Evolutionary conservation across 108 stramenopile genomes (phyloP).

Genomic region (Fistulifera pelliculosa): DNA sequence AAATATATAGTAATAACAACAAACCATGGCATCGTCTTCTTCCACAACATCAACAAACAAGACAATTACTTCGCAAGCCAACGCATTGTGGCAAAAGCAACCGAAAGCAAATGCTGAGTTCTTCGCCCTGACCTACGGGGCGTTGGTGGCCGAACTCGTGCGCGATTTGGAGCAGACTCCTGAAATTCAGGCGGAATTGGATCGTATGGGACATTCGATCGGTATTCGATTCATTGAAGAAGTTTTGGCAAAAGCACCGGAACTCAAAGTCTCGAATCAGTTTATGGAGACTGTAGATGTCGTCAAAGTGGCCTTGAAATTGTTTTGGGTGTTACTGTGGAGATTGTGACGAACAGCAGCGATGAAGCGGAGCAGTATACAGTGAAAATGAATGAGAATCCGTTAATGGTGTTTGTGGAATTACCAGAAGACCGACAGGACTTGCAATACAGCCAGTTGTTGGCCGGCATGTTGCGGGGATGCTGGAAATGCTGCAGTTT

Average conservation of each 20-base stretch:
- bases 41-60: too few relatives aligned
- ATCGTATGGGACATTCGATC: slow-evolving; percentile 92
- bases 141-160: slow-evolving; percentile 86
- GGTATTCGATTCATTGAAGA: slow-evolving; percentile 94
- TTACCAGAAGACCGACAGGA: slow-evolving; percentile 47
- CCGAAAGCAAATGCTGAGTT: slow-evolving; percentile 93
- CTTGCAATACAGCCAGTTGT: slow-evolving; percentile 83
- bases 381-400: slow-evolving; percentile 84
- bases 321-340: slow-evolving; percentile 90
- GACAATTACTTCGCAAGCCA: slow-evolving; percentile 1
- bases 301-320: slow-evolving; percentile 88
- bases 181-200: slow-evolving; percentile 55
- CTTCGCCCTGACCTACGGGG: slow-evolving; percentile 94
- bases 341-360: slow-evolving; percentile 71
- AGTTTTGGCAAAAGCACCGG: slow-evolving; percentile 85
- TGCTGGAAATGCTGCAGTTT: slow-evolving; percentile 87
- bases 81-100: slow-evolving; percentile 66
- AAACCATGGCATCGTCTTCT: too few relatives aligned
- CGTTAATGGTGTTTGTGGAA: slow-evolving; percentile 89
- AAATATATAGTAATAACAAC: too few relatives aligned
- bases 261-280: slow-evolving; percentile 26
- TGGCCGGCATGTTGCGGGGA: slow-evolving; percentile 92
- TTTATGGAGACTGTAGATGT: slow-evolving; percentile 87
- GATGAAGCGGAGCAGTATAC: slow-evolving; percentile 58
- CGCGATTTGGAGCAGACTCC: slow-evolving; percentile 77